phyloP scores from a whole-genome alignment of 2,329 filamentous ascomycete species.

The Xylaria sp. region DNA sequence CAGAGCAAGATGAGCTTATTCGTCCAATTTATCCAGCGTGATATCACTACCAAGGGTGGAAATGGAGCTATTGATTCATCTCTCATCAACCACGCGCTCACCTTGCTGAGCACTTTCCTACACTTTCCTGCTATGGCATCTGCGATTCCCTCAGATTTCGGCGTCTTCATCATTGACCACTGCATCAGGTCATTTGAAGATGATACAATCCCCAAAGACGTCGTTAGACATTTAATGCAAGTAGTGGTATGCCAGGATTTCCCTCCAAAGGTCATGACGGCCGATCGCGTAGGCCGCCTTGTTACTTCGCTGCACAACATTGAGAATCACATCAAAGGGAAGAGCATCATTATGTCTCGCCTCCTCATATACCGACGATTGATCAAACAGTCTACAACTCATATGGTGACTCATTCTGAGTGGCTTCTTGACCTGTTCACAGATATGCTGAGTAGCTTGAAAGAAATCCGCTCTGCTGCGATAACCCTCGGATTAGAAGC shows the following conservation, averaged over 20 bases:
- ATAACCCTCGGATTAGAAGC: slow-evolving; percentile 76
- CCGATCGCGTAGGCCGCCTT: slow-evolving; percentile 71
- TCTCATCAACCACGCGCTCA: slow-evolving; percentile 78
- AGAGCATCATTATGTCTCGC: slow-evolving; percentile 78
- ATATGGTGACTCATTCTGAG: slow-evolving; percentile 73
- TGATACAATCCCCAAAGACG: slow-evolving; percentile 71
- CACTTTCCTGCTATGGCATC: slow-evolving; percentile 74
- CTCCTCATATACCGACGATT: slow-evolving; percentile 80
- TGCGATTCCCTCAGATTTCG: slow-evolving; percentile 78
- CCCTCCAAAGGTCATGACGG: slow-evolving; percentile 72
- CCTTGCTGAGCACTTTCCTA: slow-evolving; percentile 77
- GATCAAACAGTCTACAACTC: slow-evolving; percentile 69
- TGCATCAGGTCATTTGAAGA: slow-evolving; percentile 77
- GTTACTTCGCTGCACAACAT: slow-evolving; percentile 74
- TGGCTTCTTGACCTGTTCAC: slow-evolving; percentile 86
- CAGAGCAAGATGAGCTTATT: slow-evolving; percentile 78
- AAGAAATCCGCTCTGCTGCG: slow-evolving; percentile 76
- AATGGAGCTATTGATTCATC: slow-evolving; percentile 67
- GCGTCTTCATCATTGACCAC: slow-evolving; percentile 79
- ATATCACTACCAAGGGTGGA: slow-evolving; percentile 68
- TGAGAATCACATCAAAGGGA: slow-evolving; percentile 76
- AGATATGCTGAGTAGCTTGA: slow-evolving; percentile 78
- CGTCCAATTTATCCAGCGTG: slow-evolving; percentile 81
- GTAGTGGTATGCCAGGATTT: slow-evolving; percentile 84
- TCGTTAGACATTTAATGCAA: slow-evolving; percentile 80